Base-by-base conservation (phyloP, 805 yeast genomes). In the Barnettozyma siamensis region DNA sequence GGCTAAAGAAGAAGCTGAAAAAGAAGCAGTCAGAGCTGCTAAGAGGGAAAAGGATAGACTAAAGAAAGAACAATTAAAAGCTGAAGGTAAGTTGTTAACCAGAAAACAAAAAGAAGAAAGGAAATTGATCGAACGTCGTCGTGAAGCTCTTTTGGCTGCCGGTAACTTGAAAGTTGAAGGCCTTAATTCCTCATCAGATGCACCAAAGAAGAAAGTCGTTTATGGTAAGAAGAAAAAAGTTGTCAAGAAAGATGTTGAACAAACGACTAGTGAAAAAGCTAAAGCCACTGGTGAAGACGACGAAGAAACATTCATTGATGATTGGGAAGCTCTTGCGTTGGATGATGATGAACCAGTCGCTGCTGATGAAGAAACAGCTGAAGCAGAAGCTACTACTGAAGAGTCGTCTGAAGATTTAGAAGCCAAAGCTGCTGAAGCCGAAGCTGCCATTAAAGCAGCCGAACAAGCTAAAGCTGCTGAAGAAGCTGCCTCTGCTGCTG, bases 81-180 rank as follows among this genome's bases (percentile, higher is more conserved):
- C 96, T 28, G 97, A 91, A 66, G 99, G 99, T 58, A 93, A 93
- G 61, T 79, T 82, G 41, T 68, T 93, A 59, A 85, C 96, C 45
- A 93, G 87, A 70, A 91, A 89, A 61, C 99, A 93, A 72, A 88
- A 85, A 66, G 96, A 88, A 64, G 95, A 88, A 62, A 85, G 86
- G 68, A 86, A 80, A 40, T 64, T 80, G 31, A 76, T 81, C 56
- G 97, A 91, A 59, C 84, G 85, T 61, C 88, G 98, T 69, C 84
- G 94, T 63, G 85, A 85, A 50, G 88, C 82, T 56, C 70, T 91
- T 47, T 72, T 91, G 50, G 81, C 81, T 44, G 68, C 88, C 28
- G 84, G 88, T 47, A 77, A 78, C 58, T 73, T 88, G 34, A 67
- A 67, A 35, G 86, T 89, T 55, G 84, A 86, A 21, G 98, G 89